phyloP scores from a whole-genome alignment of 257 asterid genomes.

The Parsonsia alboflavescens region DNA sequence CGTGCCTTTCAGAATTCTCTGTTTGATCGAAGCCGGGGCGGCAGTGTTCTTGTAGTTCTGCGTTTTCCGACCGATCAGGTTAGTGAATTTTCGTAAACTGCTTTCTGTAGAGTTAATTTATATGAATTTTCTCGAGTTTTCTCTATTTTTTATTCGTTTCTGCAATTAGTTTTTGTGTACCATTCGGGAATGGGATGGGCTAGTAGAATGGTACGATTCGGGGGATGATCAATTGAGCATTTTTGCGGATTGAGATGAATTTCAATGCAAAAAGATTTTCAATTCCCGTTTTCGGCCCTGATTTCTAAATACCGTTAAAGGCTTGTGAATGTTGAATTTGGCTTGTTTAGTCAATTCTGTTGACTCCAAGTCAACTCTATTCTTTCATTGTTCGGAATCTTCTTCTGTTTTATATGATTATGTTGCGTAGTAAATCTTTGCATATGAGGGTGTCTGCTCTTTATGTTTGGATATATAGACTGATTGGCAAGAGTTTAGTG shows the following conservation, averaged over 20 bases:
- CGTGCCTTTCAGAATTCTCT: too few relatives aligned
- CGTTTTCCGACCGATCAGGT: constrained; percentile 11
- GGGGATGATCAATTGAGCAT: constrained; percentile 1
- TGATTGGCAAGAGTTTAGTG: not conserved
- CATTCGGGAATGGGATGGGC: not conserved
- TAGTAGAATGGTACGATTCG: not conserved
- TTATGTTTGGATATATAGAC: not conserved
- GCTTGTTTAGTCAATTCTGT: constrained; percentile 8
- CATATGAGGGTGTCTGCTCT: not conserved
- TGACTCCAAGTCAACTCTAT: constrained; percentile 8
- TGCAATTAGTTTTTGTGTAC: not conserved
- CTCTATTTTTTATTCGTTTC: not conserved
- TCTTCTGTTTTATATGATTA: not conserved
- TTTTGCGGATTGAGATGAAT: constrained; percentile 3
- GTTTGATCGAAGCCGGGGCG: not conserved
- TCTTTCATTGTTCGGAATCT: not conserved
- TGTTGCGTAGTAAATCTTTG: not conserved
- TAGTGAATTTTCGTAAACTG: not conserved
- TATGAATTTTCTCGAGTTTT: not conserved
- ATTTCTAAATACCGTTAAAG: not conserved
- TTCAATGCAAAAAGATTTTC: not conserved
- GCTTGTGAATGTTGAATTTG: constrained; percentile 10
- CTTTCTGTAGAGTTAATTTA: not conserved
- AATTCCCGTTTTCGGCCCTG: too few relatives aligned
- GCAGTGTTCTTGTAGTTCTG: not conserved